These are phyloP conservation scores for Corylus avellana DNA, from an alignment of 306 rosid species.

Conservation along the genomic window DNA sequence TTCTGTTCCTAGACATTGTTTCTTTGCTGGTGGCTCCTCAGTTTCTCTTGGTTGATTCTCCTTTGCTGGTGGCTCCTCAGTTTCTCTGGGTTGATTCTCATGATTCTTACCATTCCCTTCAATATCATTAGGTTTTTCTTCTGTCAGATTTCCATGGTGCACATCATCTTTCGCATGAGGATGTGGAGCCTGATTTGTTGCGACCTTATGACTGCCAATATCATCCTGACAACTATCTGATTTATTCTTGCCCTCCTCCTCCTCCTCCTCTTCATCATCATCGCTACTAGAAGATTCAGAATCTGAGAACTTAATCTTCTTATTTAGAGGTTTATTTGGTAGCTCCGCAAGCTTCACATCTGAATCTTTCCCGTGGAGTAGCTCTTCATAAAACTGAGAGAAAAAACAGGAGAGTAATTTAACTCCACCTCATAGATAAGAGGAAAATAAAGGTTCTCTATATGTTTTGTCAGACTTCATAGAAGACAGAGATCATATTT, in stretches of 20 bases:
- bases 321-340: conserved; percentile 59
- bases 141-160: conserved; percentile 24
- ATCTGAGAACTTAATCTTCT: conserved; percentile 71
- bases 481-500: background rate
- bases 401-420: background rate
- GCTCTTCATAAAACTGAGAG: conserved; percentile 76
- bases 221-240: conserved; percentile 32
- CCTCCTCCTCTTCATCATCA: conserved; percentile 30
- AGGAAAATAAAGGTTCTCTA: background rate
- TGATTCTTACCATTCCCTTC: conserved; percentile 26
- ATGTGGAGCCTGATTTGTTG: conserved; percentile 37
- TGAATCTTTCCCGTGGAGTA: conserved; percentile 54
- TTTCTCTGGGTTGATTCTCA: conserved; percentile 33
- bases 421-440: background rate
- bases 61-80: conserved; percentile 55
- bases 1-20: conserved; percentile 55
- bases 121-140: conserved; percentile 38
- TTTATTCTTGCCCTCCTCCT: conserved; percentile 30
- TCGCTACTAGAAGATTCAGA: conserved; percentile 62
- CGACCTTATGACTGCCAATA: conserved; percentile 27
- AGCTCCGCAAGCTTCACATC: conserved; percentile 33
- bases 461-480: background rate
- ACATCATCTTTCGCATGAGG: conserved; percentile 38
- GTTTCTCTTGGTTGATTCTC: conserved; percentile 34
- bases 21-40: conserved; percentile 58